Conservation (phyloP, 805 yeast genomes). For the Yarrowia sp. region DNA sequence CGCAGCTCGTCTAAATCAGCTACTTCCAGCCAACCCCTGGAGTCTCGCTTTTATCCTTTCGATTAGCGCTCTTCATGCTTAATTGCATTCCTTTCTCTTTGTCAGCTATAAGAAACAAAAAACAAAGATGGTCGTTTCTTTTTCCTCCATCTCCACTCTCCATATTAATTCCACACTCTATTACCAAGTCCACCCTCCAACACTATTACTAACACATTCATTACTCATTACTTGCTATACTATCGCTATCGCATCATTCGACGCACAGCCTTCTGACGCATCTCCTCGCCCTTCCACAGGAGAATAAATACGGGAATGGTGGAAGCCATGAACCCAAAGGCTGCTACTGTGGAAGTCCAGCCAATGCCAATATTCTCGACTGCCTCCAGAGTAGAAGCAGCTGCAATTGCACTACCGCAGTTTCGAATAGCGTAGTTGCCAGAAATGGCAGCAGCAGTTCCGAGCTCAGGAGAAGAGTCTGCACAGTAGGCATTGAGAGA, state of each 20-base stretch:
- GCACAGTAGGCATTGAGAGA: constrained; percentile 57
- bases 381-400: constrained; percentile 50
- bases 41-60: no score
- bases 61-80: no score
- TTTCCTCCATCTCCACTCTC: neutral
- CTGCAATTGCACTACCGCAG: constrained; percentile 51
- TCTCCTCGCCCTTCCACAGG: constrained; percentile 26
- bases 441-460: constrained; percentile 54
- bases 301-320: constrained; percentile 22
- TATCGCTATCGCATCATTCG: constrained; percentile 1
- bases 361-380: constrained; percentile 54
- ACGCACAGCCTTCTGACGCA: constrained; percentile 11
- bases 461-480: constrained; percentile 53
- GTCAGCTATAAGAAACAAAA: no score
- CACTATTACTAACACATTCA: neutral
- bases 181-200: no score
- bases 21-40: constrained; percentile 7
- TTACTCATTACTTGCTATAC: neutral
- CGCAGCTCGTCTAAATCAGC: constrained; percentile 6
- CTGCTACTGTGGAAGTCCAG: constrained; percentile 54
- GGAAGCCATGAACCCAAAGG: constrained; percentile 39
- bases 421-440: constrained; percentile 53
- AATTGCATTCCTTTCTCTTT: no score
- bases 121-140: neutral
- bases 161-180: no score